Evolutionary conservation across 2,329 filamentous ascomycete genomes (phyloP).

Genomic region (Colletotrichum aenigma): DNA sequence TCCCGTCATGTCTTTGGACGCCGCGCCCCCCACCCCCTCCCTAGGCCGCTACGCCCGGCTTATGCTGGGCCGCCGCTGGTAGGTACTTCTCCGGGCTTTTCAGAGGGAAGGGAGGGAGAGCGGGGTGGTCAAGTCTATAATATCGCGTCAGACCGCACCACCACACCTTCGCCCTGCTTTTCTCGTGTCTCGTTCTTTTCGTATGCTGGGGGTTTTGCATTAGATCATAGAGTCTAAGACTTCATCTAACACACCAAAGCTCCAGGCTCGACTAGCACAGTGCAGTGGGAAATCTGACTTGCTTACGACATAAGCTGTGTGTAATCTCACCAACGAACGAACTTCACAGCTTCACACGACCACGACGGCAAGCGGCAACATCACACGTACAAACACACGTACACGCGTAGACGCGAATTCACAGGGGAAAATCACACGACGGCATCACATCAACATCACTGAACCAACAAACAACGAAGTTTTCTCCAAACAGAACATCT

Average conservation of each 20-base stretch:
- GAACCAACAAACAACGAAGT: not conserved
- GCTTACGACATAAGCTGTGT: not conserved
- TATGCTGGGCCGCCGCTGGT: not conserved
- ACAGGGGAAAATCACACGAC: rapidly evolving
- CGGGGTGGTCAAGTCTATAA: not conserved
- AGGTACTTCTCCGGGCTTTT: not conserved
- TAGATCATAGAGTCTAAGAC: not conserved
- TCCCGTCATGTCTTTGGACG: not conserved
- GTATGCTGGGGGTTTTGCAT: not conserved
- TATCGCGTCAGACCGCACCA: not conserved
- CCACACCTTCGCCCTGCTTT: not conserved
- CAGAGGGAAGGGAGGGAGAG: not conserved
- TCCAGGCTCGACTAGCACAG: not conserved
- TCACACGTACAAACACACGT: not conserved
- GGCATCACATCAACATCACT: not conserved
- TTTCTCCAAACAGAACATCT: not conserved
- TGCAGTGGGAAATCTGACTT: not conserved
- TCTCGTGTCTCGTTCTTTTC: not conserved
- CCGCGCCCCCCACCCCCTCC: not conserved
- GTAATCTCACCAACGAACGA: not conserved
- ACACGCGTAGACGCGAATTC: not conserved
- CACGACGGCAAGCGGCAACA: not conserved
- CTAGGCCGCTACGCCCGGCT: not conserved
- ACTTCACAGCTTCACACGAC: not conserved
- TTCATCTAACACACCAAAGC: not conserved